Evolutionary conservation across 345 rosid species (phyloP), one percentile per base, ranked within the genome.

Genomic region (Citrus cavaleriei): DNA sequence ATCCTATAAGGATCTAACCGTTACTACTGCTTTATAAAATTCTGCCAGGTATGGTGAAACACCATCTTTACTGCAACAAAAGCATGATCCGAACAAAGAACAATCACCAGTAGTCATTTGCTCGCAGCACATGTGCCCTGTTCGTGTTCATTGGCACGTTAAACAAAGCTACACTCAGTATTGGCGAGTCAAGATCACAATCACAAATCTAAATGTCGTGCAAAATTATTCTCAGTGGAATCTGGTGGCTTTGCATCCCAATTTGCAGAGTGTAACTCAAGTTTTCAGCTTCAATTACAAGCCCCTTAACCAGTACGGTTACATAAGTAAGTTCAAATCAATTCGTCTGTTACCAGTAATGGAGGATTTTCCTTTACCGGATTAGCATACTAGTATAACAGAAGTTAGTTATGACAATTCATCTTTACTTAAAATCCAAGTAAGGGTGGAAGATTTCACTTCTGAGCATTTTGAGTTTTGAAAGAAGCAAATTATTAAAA

Each of bases 141-240:
- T 92, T 28, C 74, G 82, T 51, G 87, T 93, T 16, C 98, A 93
- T 76, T 95, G 98, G 98, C 98, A 95, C 35, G 88, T 95, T n/a
- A 95, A 93, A 81, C 88, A 90, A 65, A 92, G 89, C 78, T 95
- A 95, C 82, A 89, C 62, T 75, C 84, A 87, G 65, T 93, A 90
- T 30, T 93, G 98, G 98, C 78, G 97, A 64, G 96, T 88, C 58
- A 93, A 93, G 80, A 85, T 92, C 68, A 92, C 95, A 5, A 81
- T 92, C 51, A 88, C 89, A 3, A 93, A 91, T 77, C 51, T 83
- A 10, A 91, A 95, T 78, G 77, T 85, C 34, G 80, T 90, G 77
- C 89, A 83, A 78, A 95, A 93, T 78, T 95, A 93, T 75, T 77
- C 96, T 1, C 70, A 81, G 25, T 95, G 99, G 98, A 95, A 86